Evolutionary conservation across 1,284 basidiomycete species (phyloP), one percentile per base, ranked within the genome.

Genomic region (Rhodotorula glutinis): DNA sequence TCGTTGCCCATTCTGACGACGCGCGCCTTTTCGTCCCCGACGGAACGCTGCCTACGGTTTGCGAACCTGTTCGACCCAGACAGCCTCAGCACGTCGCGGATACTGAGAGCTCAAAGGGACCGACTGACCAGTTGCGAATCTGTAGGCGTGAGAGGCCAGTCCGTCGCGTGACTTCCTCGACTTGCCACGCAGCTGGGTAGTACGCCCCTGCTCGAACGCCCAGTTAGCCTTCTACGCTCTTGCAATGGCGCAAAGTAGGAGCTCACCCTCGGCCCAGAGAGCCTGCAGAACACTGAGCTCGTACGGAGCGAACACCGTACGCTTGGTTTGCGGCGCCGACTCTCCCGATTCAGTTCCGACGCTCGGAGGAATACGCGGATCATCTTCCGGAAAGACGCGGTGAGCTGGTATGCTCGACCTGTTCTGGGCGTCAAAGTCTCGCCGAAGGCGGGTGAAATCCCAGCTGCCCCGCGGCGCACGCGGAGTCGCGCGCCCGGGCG

Each of bases 51-150:
- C 13, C 64, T 47, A 4, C 30, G 27, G 38, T 65, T 65, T 8
- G 64, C 64, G 38, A 65, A 65, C 57, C 43, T 59, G 57, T 17
- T 29, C 30, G 41, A 43, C n/a, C n/a, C n/a, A n/a, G n/a, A 43
- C 11, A 17, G 41, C 2, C 30, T 3, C 14, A 3, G 19, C 9
- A 40, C n/a, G n/a, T 1, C 14, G 10, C 25, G 23, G 16, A 23
- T 4, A 13, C n/a, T 9, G 5, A 5, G 38, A 25, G 7, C 21
- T 8, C 13, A 27, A 33, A 53, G 21, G 29, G 11, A 44, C 17
- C 9, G 38, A 54, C 56, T 21, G 43, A 53, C 53, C 62, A 63
- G n/a, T 61, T 61, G 16, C 60, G 52, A n/a, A 54, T 44, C 47
- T 60, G 49, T 14, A 51, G 13, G 14, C 59, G 41, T 9, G 51